A percentile compares a stretch with the other conserved stretches of the same genome.
Conservation (phyloP, 1,284 basidiomycete genomes). For the Testicularia cyperi region DNA sequence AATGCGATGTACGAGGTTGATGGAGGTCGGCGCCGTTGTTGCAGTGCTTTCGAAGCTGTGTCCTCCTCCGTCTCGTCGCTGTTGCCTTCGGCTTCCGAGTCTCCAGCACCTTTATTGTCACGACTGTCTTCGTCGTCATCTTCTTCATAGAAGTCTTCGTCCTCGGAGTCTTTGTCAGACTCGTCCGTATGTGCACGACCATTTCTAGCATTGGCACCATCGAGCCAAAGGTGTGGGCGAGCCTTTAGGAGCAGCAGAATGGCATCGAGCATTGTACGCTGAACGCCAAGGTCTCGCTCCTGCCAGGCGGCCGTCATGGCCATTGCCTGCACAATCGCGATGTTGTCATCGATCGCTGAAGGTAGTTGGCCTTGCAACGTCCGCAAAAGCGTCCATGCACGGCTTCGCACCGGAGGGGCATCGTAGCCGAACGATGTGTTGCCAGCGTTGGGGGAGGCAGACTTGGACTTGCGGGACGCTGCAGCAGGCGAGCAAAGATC, state of each 20-base stretch:
- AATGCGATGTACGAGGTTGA: conserved; percentile 62
- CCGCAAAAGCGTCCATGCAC: conserved; percentile 47
- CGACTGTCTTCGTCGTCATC: neutral
- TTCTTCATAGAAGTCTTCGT: conserved; percentile 4
- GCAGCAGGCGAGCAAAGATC: conserved; percentile 7
- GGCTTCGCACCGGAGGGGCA: conserved; percentile 37
- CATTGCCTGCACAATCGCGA: conserved; percentile 22
- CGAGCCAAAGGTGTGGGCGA: conserved; percentile 54
- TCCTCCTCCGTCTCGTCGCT: neutral
- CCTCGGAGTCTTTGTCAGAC: conserved; percentile 15
- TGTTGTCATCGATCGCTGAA: conserved; percentile 18
- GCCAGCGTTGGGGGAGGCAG: no score
- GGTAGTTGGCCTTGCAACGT: conserved; percentile 10
- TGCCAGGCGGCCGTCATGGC: conserved; percentile 50
- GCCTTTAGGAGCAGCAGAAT: conserved; percentile 46
- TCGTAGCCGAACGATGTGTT: conserved; percentile 39
- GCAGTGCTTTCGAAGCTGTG: neutral
- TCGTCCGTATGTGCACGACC: conserved; percentile 18
- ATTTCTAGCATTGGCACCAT: conserved; percentile 9
- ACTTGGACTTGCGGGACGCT: neutral
- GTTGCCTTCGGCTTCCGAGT: neutral
- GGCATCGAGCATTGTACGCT: conserved; percentile 39
- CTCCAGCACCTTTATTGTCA: neutral
- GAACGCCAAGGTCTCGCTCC: conserved; percentile 50
- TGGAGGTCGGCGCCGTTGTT: no score